Evolutionary conservation across 495 filamentous ascomycete species (phyloP).

Genomic region (Xeromyces bisporus): DNA sequence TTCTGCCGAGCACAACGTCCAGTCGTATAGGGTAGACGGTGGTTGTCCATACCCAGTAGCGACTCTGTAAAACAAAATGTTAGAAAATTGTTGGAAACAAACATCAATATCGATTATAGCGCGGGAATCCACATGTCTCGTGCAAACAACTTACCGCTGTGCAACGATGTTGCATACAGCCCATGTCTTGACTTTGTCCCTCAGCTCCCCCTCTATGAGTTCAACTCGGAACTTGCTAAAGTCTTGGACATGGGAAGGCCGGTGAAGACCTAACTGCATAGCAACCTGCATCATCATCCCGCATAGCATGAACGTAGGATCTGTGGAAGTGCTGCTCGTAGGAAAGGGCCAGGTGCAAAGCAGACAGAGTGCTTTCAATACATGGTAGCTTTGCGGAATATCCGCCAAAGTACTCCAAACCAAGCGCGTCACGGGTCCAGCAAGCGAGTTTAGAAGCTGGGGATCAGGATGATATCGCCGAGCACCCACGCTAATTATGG

Average conservation of each 20-base stretch:
- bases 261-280: slow-evolving; percentile 78
- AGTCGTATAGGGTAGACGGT: slow-evolving; percentile 75
- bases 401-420: slow-evolving; percentile 72
- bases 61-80: slow-evolving; percentile 32
- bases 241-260: slow-evolving; percentile 78
- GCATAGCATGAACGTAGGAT: slow-evolving; percentile 79
- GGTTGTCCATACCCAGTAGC: slow-evolving; percentile 86
- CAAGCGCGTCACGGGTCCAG: slow-evolving; percentile 53
- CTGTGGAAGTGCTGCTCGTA: slow-evolving; percentile 66
- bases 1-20: slow-evolving; percentile 52
- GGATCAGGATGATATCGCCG: slow-evolving; percentile 54
- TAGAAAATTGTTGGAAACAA: slow-evolving; percentile 1
- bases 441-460: slow-evolving; percentile 47
- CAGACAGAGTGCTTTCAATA: slow-evolving; percentile 81
- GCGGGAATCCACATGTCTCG: neutral
- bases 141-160: slow-evolving; percentile 39
- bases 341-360: slow-evolving; percentile 87
- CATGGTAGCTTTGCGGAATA: slow-evolving; percentile 69
- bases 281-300: slow-evolving; percentile 89
- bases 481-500: slow-evolving; percentile 65
- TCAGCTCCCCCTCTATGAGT: slow-evolving; percentile 67
- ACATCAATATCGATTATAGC: neutral
- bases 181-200: slow-evolving; percentile 79
- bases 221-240: slow-evolving; percentile 72
- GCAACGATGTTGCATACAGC: slow-evolving; percentile 84